These are phyloP conservation scores for Mentha longifolia DNA, from an alignment of 257 asterid species.

Conservation along the genomic window DNA sequence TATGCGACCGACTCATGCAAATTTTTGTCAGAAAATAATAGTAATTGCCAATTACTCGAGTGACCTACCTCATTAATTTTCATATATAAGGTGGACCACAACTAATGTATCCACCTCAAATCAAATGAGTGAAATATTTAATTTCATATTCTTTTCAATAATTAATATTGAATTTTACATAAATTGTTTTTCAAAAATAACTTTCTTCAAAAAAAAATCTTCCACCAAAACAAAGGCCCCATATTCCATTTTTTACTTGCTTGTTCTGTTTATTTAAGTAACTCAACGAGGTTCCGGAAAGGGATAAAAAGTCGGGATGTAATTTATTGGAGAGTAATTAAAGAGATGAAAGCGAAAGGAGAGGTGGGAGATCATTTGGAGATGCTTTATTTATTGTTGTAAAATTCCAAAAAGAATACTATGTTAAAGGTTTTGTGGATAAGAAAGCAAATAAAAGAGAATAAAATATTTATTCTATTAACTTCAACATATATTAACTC, in stretches of 20 bases:
- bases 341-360: constrained; percentile 27
- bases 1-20: too few relatives aligned
- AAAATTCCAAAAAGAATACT: constrained; percentile 24
- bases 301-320: not conserved
- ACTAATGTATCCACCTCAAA: not conserved
- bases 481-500: not conserved
- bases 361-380: constrained; percentile 23
- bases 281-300: not conserved
- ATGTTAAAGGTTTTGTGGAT: constrained; percentile 18
- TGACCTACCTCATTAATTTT: not conserved
- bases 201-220: too few relatives aligned
- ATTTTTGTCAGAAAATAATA: too few relatives aligned
- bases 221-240: too few relatives aligned
- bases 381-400: constrained; percentile 25
- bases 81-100: not conserved
- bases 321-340: not conserved
- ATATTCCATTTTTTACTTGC: too few relatives aligned
- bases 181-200: too few relatives aligned
- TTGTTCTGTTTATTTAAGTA: not conserved
- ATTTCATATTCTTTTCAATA: not conserved
- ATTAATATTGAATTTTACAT: too few relatives aligned
- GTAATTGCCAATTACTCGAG: not conserved
- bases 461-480: constrained; percentile 20
- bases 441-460: constrained; percentile 23
- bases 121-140: not conserved